These are phyloP conservation scores for Digitaria exilis DNA, from an alignment of 202 grass and related monocot genomes.

Conservation along the genomic window DNA sequence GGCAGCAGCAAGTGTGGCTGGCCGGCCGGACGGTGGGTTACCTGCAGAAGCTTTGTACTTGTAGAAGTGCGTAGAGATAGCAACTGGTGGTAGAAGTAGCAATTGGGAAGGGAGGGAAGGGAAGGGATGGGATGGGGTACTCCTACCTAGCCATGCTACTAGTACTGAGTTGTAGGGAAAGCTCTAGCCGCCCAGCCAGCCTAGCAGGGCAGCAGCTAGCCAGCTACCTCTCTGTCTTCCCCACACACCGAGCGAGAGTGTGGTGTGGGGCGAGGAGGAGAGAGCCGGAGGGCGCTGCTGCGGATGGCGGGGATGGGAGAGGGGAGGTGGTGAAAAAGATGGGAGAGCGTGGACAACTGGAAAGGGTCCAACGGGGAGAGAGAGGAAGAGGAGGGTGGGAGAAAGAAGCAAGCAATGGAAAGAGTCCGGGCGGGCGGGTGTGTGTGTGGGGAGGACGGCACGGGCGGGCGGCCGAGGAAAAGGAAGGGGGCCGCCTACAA, in stretches of 20 bases:
- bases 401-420: conserved; percentile 30
- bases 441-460: too few relatives aligned
- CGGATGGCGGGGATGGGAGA: neutral
- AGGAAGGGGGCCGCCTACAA: conserved; percentile 12
- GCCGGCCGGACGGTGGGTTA: neutral
- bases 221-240: conserved; percentile 1
- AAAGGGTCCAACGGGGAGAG: conserved; percentile 41
- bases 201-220: too few relatives aligned
- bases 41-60: conserved; percentile 31
- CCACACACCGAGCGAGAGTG: conserved; percentile 49
- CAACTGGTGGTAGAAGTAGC: conserved; percentile 11
- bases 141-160: neutral
- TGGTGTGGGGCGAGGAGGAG: neutral
- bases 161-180: conserved; percentile 46
- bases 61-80: conserved; percentile 26
- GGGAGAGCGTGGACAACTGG: conserved; percentile 60
- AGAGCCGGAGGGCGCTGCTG: neutral
- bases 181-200: conserved; percentile 19
- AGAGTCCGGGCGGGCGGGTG: too few relatives aligned
- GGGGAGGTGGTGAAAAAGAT: conserved; percentile 73
- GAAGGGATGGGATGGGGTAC: too few relatives aligned
- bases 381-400: neutral
- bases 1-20: neutral
- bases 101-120: conserved; percentile 26
- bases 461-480: neutral